A percentile compares a stretch with the other conserved stretches of the same genome.
These are phyloP conservation scores for Setaria viridis DNA, from an alignment of 202 grass and related monocot species.

Conservation along the genomic window DNA sequence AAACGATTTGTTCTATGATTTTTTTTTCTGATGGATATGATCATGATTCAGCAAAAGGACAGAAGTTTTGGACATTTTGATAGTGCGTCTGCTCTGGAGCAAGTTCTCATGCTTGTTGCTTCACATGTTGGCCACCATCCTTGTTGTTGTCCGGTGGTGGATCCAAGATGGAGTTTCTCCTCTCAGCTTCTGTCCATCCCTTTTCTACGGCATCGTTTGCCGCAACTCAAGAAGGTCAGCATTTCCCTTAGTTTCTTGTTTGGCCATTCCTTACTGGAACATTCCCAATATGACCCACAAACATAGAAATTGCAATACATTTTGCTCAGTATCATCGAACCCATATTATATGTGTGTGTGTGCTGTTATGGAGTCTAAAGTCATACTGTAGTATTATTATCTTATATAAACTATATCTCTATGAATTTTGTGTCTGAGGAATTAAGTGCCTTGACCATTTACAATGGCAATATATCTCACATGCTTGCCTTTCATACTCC, in stretches of 20 bases:
- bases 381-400: conserved; percentile 7
- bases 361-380: background rate
- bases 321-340: background rate
- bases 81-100: conserved; percentile 71
- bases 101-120: conserved; percentile 75
- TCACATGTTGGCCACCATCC: conserved; percentile 73
- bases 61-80: conserved; percentile 48
- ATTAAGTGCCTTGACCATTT: conserved; percentile 27
- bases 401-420: conserved; percentile 3
- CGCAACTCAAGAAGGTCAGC: conserved; percentile 89
- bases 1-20: background rate
- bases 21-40: conserved; percentile 38
- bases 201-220: conserved; percentile 89
- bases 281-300: conserved; percentile 7
- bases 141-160: conserved; percentile 58
- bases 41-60: conserved; percentile 70
- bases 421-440: conserved; percentile 22
- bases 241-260: conserved; percentile 38
- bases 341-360: background rate
- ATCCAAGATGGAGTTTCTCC: conserved; percentile 87
- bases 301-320: conserved; percentile 36
- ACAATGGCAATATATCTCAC: conserved; percentile 37
- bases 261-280: background rate
- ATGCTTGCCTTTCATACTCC: conserved; percentile 40
- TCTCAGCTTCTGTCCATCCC: conserved; percentile 90